Evolutionary conservation across 108 stramenopile species (phyloP), one percentile per base, ranked within the genome.

Genomic region (Craspedostauros australis): DNA sequence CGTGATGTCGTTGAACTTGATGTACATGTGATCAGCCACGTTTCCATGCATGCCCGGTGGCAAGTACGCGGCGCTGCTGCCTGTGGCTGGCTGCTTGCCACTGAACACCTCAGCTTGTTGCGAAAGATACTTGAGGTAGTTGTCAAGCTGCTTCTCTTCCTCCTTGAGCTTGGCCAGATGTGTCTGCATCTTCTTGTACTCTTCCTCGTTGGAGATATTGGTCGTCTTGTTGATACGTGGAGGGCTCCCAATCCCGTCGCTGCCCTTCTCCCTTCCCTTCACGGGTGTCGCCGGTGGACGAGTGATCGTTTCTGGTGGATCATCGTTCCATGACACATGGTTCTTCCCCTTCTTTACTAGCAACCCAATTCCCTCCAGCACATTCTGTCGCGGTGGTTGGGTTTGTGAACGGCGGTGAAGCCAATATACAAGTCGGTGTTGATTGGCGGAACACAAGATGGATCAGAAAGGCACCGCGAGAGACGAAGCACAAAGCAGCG

Each of bases 361-460:
- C 54, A 96, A 58, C 8, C 89, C 89, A 40, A 94, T 89, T 6
- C 95, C 95, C 64, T 96, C 95, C 44, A 96, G 73, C 19, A 94
- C 95, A 64, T 96, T 96, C 66, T 68, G 27, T 7, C n/a, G n/a
- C n/a, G n/a, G n/a, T n/a, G n/a, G n/a, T n/a, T n/a, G n/a, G n/a
- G n/a, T n/a, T n/a, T n/a, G n/a, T n/a, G n/a, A n/a, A n/a, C n/a
- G n/a, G n/a, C n/a, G n/a, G n/a, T n/a, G n/a, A n/a, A n/a, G n/a
- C n/a, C n/a, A n/a, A n/a, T n/a, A n/a, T n/a, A n/a, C n/a, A n/a
- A n/a, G n/a, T n/a, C n/a, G n/a, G n/a, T n/a, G n/a, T n/a, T n/a
- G n/a, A n/a, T n/a, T n/a, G n/a, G n/a, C n/a, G n/a, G n/a, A n/a
- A n/a, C n/a, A n/a, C n/a, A n/a, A n/a, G n/a, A n/a, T n/a, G n/a